Evolutionary conservation across 2,329 filamentous ascomycete species (phyloP).

Genomic region (Drechslera avenae): DNA sequence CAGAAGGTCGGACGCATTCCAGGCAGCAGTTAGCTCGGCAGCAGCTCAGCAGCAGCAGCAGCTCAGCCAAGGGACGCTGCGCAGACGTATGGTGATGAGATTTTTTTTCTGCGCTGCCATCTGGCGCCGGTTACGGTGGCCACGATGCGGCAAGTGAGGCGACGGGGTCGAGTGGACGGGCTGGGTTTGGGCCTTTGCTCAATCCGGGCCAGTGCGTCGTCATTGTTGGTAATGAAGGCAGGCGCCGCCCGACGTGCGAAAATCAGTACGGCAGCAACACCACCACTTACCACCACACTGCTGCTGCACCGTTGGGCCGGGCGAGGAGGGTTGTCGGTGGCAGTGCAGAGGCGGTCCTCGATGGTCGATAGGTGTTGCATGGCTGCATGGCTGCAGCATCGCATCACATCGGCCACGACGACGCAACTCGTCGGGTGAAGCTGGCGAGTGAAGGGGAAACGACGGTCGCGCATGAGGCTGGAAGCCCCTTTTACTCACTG

Average conservation of each 20-base stretch:
- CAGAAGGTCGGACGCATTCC: constrained; percentile 25
- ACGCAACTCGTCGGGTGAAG: constrained; percentile 15
- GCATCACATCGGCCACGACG: constrained; percentile 10
- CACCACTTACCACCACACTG: background rate
- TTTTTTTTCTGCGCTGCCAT: constrained; percentile 20
- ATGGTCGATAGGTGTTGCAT: background rate
- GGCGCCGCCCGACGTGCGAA: constrained; percentile 9
- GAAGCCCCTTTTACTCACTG: constrained; percentile 30
- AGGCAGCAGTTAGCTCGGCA: no score
- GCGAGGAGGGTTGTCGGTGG: background rate
- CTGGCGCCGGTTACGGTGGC: constrained; percentile 13
- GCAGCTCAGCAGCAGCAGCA: no score
- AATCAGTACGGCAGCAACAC: constrained; percentile 12
- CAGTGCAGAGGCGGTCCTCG: background rate
- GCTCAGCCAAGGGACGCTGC: constrained; percentile 1
- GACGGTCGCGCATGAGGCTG: constrained; percentile 24
- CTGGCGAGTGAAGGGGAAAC: constrained; percentile 17
- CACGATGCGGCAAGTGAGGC: constrained; percentile 27
- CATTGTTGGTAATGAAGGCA: constrained; percentile 24
- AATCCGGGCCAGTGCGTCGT: constrained; percentile 31
- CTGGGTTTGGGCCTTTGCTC: constrained; percentile 16
- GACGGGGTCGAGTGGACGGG: constrained; percentile 31
- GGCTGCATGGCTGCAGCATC: no score
- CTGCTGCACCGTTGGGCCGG: background rate
- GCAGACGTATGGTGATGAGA: constrained; percentile 15